Evolutionary conservation across 306 rosid genomes (phyloP).

Genomic region (Rubus parviflorus): DNA sequence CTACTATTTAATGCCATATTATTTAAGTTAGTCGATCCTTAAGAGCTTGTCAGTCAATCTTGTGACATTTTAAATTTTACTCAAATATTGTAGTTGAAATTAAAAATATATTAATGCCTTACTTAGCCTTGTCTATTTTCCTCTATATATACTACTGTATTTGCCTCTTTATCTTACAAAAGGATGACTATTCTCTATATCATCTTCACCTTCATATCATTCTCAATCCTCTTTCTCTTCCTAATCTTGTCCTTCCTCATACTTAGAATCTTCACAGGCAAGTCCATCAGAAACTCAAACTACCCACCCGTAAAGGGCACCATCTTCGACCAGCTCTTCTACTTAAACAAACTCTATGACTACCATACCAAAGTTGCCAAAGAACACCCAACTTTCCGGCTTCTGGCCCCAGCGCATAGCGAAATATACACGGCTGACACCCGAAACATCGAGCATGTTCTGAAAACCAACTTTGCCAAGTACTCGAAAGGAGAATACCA

Average conservation of each 20-base stretch:
- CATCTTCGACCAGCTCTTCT: slow-evolving; percentile 37
- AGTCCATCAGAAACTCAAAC: slow-evolving; percentile 45
- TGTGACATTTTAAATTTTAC: no score
- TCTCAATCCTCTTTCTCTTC: slow-evolving; percentile 26
- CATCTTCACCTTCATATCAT: slow-evolving; percentile 34
- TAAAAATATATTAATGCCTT: not conserved
- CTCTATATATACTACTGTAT: not conserved
- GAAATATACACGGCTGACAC: slow-evolving; percentile 47
- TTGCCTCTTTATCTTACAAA: not conserved
- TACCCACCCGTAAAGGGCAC: slow-evolving; percentile 72
- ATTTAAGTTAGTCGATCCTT: no score
- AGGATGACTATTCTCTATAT: slow-evolving; percentile 39
- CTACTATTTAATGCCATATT: no score
- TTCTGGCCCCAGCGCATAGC: slow-evolving; percentile 40
- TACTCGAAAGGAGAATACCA: slow-evolving; percentile 52
- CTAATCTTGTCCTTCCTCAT: slow-evolving; percentile 33
- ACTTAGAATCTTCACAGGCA: slow-evolving; percentile 40
- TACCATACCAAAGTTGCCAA: slow-evolving; percentile 42
- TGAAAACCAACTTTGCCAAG: slow-evolving; percentile 43
- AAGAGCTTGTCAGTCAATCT: no score
- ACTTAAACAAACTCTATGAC: slow-evolving; percentile 51
- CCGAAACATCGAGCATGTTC: slow-evolving; percentile 52
- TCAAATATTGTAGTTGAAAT: no score
- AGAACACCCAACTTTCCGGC: slow-evolving; percentile 42
- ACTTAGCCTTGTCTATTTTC: not conserved